These are phyloP conservation scores for Colletotrichum coccodes DNA, from an alignment of 2,329 filamentous ascomycete genomes.

Conservation along the genomic window DNA sequence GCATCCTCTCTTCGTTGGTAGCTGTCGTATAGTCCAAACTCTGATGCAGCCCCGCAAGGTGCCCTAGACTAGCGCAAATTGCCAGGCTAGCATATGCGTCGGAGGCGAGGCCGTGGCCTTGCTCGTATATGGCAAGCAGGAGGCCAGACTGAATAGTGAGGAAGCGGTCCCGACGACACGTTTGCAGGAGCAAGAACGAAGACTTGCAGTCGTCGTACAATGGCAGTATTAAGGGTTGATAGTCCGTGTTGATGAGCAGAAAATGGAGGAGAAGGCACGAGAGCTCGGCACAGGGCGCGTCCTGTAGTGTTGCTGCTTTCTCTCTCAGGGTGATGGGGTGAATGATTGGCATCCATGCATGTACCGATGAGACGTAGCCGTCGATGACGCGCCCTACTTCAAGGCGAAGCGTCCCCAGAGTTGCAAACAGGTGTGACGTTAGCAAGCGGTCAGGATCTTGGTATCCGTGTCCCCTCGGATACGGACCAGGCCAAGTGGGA, in stretches of 20 bases:
- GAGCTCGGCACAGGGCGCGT: background rate
- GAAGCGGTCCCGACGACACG: background rate
- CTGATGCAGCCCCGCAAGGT: background rate
- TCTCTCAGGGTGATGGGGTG: background rate
- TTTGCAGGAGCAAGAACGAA: background rate
- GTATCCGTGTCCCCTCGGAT: no score
- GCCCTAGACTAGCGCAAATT: background rate
- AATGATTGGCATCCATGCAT: background rate
- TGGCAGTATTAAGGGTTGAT: background rate
- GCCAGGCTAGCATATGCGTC: background rate
- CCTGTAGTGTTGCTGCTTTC: background rate
- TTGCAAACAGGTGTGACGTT: background rate
- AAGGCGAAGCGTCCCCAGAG: background rate
- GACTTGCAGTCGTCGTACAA: background rate
- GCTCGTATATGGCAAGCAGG: background rate
- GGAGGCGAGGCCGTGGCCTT: background rate
- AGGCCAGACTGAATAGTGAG: background rate
- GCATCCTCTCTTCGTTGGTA: background rate
- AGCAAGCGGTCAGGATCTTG: background rate
- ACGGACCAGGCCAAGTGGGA: no score
- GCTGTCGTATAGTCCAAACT: background rate
- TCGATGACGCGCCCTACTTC: background rate
- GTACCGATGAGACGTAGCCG: background rate
- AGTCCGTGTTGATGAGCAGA: background rate
- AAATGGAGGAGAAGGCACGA: background rate